Evolutionary conservation across 2,329 filamentous ascomycete genomes (phyloP), one percentile per base, ranked within the genome.

Genomic region (Cadophora luteo-olivacea): DNA sequence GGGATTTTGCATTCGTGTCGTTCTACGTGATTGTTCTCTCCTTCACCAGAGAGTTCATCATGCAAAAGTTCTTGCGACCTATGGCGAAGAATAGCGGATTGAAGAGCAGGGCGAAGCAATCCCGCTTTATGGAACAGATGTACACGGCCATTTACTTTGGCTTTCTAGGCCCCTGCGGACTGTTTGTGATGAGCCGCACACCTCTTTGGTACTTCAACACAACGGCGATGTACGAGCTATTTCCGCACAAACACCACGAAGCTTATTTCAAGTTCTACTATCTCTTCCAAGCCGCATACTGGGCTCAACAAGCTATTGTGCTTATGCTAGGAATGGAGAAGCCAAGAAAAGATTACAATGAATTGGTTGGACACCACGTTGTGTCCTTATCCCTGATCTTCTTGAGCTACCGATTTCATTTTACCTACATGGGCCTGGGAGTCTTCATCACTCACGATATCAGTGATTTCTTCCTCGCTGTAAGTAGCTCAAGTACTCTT

Each of bases 171-270:
- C 94, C 94, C 1, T 90, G 90, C 66, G 94, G 94, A 65, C 80
- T 97, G 76, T 97, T 91, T 78, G 92, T 97, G 78, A 97, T 98
- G 94, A 91, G 87, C 77, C 86, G 87, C 71, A 95, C 93, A n/a
- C 91, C 94, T 8, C 89, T 97, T 52, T 97, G 94, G 95, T 97
- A 97, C 81, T 97, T 97, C 86, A 94, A 97, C 82, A 96, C 92
- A 1, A 84, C 83, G 33, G 93, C 89, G 79, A 97, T 97, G 92
- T 97, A 97, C 81, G 92, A 95, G 80, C 85, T 84, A 22, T 97
- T 93, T 80, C 94, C 94, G 5, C 94, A 97, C 81, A 86, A 87
- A 75, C 90, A 91, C 33, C 93, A 97, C 78, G 90, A 92, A 71
- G 92, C 85, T 68, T 76, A 86, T 49, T 94, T 97, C 87, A 98